Evolutionary conservation across 2,329 filamentous ascomycete species (phyloP).

Genomic region (Neurospora crassa): DNA sequence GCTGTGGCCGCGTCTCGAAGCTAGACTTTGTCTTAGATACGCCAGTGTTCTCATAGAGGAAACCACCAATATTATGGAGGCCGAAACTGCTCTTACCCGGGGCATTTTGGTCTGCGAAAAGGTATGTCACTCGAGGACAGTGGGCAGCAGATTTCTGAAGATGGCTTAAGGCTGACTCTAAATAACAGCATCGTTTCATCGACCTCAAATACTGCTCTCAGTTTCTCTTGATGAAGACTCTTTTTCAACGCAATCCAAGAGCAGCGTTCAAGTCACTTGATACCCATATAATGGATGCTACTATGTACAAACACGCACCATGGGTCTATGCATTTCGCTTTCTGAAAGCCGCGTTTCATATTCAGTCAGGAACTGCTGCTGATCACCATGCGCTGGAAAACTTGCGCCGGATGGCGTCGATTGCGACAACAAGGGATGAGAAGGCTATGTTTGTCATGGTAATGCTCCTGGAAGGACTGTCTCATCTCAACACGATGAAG

Average conservation of each 20-base stretch:
- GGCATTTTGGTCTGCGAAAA: constrained; percentile 61
- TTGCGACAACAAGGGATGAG: constrained; percentile 53
- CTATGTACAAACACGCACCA: constrained; percentile 52
- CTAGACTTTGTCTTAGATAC: constrained; percentile 59
- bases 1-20: constrained; percentile 57
- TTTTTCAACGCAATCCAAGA: constrained; percentile 62
- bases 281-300: constrained; percentile 51
- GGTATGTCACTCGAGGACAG: constrained; percentile 26
- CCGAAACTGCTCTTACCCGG: constrained; percentile 62
- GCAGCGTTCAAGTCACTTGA: constrained; percentile 66
- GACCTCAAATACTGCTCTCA: constrained; percentile 73
- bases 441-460: constrained; percentile 55
- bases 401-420: constrained; percentile 49
- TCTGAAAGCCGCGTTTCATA: constrained; percentile 58
- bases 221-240: constrained; percentile 59
- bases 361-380: constrained; percentile 49
- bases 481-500: constrained; percentile 54
- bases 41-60: constrained; percentile 64
- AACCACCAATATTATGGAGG: constrained; percentile 65
- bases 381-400: constrained; percentile 60
- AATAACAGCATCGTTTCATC: constrained; percentile 38
- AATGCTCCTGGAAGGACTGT: constrained; percentile 58
- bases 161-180: constrained; percentile 9
- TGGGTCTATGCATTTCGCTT: constrained; percentile 75
- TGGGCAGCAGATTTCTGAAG: neutral